A percentile compares a stretch with the other conserved stretches of the same genome.
Evolutionary conservation across 2,329 filamentous ascomycete genomes (phyloP).

Genomic region (Raffaelea albimanens): DNA sequence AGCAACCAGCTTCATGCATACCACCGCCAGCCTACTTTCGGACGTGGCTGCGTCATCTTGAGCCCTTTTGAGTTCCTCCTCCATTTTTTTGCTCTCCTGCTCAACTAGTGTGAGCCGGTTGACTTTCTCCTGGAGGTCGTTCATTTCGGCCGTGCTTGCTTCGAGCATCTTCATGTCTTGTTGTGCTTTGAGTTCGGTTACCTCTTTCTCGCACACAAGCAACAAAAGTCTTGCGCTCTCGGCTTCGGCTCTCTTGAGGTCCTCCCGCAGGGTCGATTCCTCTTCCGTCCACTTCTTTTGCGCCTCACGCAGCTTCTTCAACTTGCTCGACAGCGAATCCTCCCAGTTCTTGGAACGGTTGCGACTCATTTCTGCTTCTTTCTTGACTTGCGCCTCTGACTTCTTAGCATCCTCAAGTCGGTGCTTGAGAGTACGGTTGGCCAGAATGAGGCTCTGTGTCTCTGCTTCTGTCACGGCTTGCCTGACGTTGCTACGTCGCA

Average conservation of each 20-base stretch:
- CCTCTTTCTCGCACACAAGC: conserved; percentile 59
- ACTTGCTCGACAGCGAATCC: conserved; percentile 56
- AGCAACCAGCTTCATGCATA: conserved; percentile 47
- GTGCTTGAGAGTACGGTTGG: conserved; percentile 62
- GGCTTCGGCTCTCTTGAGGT: conserved; percentile 45
- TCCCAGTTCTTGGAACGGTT: conserved; percentile 72
- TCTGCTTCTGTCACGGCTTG: conserved; percentile 74
- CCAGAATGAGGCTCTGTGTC: conserved; percentile 70
- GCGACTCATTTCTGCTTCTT: conserved; percentile 62
- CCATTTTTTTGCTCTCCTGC: conserved; percentile 53
- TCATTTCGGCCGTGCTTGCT: conserved; percentile 50
- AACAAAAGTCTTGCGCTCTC: conserved; percentile 57
- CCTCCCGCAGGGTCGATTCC: conserved; percentile 44
- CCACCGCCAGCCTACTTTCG: conserved; percentile 47
- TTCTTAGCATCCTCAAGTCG: conserved; percentile 66
- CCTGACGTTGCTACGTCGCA: conserved; percentile 64
- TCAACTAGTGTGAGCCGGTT: conserved; percentile 51
- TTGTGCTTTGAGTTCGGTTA: conserved; percentile 53
- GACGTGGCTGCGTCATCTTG: conserved; percentile 49
- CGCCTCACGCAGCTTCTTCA: conserved; percentile 58
- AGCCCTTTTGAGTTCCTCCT: conserved; percentile 48
- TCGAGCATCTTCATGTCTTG: conserved; percentile 57
- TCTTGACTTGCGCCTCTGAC: conserved; percentile 58
- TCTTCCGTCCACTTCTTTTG: conserved; percentile 55
- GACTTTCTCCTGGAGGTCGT: conserved; percentile 49